A percentile compares a stretch with the other conserved stretches of the same genome.
Conservation (phyloP, 176 grass and related monocot genomes). For the Ananas comosus region DNA sequence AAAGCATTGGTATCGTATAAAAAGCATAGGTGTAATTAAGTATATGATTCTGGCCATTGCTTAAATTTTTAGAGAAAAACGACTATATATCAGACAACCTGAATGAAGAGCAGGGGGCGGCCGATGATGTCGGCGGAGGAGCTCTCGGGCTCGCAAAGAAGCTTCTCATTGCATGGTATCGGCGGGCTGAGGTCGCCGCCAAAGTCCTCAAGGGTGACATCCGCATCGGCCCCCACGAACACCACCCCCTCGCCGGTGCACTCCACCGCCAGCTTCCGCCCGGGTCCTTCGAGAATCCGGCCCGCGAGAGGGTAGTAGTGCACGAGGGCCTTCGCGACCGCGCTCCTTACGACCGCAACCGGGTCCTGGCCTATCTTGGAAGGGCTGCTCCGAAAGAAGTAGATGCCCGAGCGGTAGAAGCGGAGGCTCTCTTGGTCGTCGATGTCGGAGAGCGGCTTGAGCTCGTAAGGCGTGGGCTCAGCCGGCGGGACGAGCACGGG, state of each 20-base stretch:
- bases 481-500: neutral
- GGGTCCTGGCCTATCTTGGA: constrained; percentile 4
- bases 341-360: constrained; percentile 1
- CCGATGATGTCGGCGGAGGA: neutral
- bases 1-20: too few species aligned
- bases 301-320: constrained; percentile 22
- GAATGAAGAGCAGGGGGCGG: constrained; percentile 14
- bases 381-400: constrained; percentile 10
- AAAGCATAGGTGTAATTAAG: too few species aligned
- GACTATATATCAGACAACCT: neutral
- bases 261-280: constrained; percentile 21
- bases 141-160: neutral
- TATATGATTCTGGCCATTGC: too few species aligned
- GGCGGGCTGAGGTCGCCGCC: constrained; percentile 1
- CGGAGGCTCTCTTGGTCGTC: constrained; percentile 20
- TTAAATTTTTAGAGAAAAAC: too few species aligned
- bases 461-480: constrained; percentile 4
- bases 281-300: constrained; percentile 7
- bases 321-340: constrained; percentile 14
- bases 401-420: constrained; percentile 1
- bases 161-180: constrained; percentile 10
- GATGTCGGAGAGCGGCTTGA: constrained; percentile 13
- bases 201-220: constrained; percentile 9
- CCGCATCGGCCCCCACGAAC: constrained; percentile 25
- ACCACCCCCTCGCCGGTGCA: constrained; percentile 23